Percentiles rank a stretch among this genome's conserved stretches.
Evolutionary conservation across 371 early-diverging fungal genomes (phyloP).

Genomic region (Mortierella sp.): DNA sequence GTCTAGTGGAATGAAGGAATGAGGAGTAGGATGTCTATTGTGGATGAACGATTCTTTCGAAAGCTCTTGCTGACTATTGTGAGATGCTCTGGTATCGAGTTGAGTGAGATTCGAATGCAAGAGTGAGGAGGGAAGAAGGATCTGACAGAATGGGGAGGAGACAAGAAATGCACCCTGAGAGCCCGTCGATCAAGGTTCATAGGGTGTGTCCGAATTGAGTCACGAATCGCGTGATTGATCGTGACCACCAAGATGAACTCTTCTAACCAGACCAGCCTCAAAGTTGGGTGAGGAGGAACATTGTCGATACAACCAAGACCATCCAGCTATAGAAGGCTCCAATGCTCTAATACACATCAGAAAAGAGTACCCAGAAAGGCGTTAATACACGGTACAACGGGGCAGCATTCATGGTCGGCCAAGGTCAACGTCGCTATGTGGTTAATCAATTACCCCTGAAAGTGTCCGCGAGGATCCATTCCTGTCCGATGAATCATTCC

Average conservation of each 20-base stretch:
- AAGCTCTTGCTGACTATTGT: no score
- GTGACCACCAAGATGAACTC: conserved; percentile 9
- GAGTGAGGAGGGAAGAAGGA: no score
- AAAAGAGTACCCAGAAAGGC: not conserved
- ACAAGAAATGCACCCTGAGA: no score
- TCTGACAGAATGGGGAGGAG: no score
- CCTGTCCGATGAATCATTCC: conserved; percentile 5
- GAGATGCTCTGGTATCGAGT: no score
- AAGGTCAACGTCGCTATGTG: no score
- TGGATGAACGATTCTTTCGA: no score
- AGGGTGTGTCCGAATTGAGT: not conserved
- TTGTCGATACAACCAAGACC: not conserved
- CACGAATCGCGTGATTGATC: conserved; percentile 24
- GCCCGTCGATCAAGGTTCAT: no score
- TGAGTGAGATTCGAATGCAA: no score
- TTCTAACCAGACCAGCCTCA: not conserved
- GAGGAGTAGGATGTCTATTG: no score
- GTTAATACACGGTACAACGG: not conserved
- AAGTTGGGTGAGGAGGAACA: not conserved
- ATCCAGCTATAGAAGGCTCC: conserved; percentile 10
- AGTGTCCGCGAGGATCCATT: conserved; percentile 1
- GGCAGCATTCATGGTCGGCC: no score
- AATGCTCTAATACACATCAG: not conserved
- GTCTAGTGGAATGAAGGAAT: no score
- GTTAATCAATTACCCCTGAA: conserved; percentile 11